Percentiles rank a stretch among this genome's conserved stretches.
phyloP scores from a whole-genome alignment of 495 filamentous ascomycete species.

The Tuber indicum region DNA sequence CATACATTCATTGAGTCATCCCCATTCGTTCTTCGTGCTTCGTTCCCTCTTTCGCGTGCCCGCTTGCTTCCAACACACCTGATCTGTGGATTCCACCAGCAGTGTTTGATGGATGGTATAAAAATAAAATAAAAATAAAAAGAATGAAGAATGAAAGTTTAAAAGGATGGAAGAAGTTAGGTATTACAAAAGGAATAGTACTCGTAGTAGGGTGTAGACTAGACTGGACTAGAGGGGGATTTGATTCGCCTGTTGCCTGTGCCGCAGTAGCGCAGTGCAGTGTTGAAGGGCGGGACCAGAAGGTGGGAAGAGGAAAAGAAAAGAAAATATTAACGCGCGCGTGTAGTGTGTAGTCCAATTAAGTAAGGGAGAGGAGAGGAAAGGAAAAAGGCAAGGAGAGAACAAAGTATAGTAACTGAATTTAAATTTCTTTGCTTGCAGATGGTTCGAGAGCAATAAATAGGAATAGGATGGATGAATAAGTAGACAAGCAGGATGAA shows the following conservation, averaged over 20 bases:
- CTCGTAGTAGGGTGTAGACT: neutral
- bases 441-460: conserved; percentile 21
- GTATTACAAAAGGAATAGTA: conserved; percentile 8
- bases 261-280: neutral
- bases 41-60: neutral
- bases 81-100: neutral
- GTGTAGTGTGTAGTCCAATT: neutral
- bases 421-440: neutral
- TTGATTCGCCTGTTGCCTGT: neutral
- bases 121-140: neutral
- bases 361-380: neutral
- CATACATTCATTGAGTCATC: neutral
- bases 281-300: neutral
- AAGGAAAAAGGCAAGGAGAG: neutral
- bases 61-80: neutral
- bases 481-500: conserved; percentile 27
- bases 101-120: neutral
- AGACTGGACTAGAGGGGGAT: neutral
- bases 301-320: conserved; percentile 4
- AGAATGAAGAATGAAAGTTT: neutral
- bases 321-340: conserved; percentile 6
- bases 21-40: neutral
- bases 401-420: neutral
- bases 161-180: conserved; percentile 1
- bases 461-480: conserved; percentile 21